Evolutionary conservation across 2,329 filamentous ascomycete genomes (phyloP).

Genomic region (Ampelomyces quisqualis): DNA sequence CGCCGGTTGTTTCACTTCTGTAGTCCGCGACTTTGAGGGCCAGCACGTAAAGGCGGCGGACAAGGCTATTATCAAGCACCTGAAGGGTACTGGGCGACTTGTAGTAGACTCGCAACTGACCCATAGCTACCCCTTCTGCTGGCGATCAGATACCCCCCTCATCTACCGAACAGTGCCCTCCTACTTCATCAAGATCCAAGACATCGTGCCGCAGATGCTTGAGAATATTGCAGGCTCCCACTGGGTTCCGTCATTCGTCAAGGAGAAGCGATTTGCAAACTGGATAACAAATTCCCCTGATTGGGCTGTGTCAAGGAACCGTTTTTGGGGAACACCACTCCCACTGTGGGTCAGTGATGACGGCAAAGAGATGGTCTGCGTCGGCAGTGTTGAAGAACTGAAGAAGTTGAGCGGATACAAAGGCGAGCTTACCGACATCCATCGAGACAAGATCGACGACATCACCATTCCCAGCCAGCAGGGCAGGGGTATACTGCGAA

Average conservation of each 20-base stretch:
- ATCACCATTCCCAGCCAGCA: conserved; percentile 91
- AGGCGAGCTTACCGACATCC: conserved; percentile 80
- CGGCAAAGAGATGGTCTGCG: conserved; percentile 78
- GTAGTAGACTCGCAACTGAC: conserved; percentile 83
- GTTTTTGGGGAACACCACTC: conserved; percentile 94
- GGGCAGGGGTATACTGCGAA: conserved; percentile 78
- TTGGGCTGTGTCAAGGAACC: conserved; percentile 92
- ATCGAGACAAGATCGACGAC: conserved; percentile 88
- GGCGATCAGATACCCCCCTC: conserved; percentile 89
- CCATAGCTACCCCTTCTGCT: conserved; percentile 93
- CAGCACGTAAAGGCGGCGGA: conserved; percentile 91
- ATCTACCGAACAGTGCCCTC: conserved; percentile 91
- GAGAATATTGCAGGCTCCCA: conserved; percentile 84
- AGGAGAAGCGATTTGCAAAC: conserved; percentile 85
- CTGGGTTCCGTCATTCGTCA: conserved; percentile 89
- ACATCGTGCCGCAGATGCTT: conserved; percentile 85
- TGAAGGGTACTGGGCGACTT: conserved; percentile 74
- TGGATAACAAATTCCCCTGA: conserved; percentile 91
- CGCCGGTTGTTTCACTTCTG: conserved; percentile 72
- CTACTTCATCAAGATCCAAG: conserved; percentile 89
- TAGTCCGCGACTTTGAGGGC: conserved; percentile 78
- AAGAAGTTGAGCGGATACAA: conserved; percentile 82
- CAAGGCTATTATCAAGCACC: conserved; percentile 86
- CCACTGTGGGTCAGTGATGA: conserved; percentile 92
- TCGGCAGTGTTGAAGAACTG: conserved; percentile 82